These are phyloP conservation scores for Solanum etuberosum DNA, from an alignment of 257 asterid species.

Conservation along the genomic window DNA sequence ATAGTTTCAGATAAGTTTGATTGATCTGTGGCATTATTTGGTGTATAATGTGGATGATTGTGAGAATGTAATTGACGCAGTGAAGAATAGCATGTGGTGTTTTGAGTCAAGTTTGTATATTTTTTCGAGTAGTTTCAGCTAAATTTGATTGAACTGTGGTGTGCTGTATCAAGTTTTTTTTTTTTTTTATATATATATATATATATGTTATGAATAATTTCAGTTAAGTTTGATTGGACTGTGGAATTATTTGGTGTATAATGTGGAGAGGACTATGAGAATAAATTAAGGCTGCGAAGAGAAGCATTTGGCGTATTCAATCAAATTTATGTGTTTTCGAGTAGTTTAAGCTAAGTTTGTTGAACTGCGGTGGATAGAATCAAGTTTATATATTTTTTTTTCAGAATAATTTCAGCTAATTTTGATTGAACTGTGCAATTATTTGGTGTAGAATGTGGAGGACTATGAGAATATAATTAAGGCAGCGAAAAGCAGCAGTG, in stretches of 20 bases:
- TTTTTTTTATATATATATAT: too few relatives aligned
- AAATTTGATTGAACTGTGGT: not conserved
- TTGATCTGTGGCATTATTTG: not conserved
- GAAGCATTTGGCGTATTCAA: not conserved
- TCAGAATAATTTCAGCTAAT: not conserved
- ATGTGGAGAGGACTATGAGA: slow-evolving; percentile 53
- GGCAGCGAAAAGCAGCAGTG: slow-evolving; percentile 62
- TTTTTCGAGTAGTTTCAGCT: not conserved
- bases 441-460: slow-evolving; percentile 35
- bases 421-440: not conserved
- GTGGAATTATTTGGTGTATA: slow-evolving; percentile 16
- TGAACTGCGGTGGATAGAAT: not conserved
- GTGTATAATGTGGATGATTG: slow-evolving; percentile 54
- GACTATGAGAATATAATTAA: slow-evolving; percentile 71
- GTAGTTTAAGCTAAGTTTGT: not conserved
- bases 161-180: not conserved
- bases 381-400: not conserved
- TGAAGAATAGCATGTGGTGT: slow-evolving; percentile 32
- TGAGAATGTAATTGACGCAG: slow-evolving; percentile 58
- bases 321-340: not conserved
- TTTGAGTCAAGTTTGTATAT: not conserved
- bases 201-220: not conserved
- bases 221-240: not conserved
- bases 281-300: slow-evolving; percentile 53
- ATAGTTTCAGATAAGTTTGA: not conserved